Conservation (phyloP, 768 basidiomycete species). For the Myochromella boudieri region DNA sequence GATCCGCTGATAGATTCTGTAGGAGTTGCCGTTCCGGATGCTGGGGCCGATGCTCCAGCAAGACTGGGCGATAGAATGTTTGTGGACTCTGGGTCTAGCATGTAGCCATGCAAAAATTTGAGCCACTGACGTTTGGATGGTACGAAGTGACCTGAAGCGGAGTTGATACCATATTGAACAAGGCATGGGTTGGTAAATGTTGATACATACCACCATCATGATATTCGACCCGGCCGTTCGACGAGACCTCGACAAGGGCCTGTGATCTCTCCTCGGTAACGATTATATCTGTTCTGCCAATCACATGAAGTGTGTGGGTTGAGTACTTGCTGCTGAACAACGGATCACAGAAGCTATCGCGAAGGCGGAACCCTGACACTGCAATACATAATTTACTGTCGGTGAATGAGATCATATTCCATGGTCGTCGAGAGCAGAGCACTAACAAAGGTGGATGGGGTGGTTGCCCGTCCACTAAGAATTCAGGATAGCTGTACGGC, state of each 20-base stretch:
- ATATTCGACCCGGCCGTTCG: slow-evolving; percentile 62
- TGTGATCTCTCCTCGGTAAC: slow-evolving; percentile 70
- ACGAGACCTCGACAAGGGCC: slow-evolving; percentile 52
- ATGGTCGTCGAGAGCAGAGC: neutral
- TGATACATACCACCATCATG: slow-evolving; percentile 75
- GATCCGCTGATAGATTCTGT: slow-evolving; percentile 19
- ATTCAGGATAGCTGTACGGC: slow-evolving; percentile 49
- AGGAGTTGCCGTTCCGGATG: slow-evolving; percentile 52
- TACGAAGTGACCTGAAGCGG: slow-evolving; percentile 70
- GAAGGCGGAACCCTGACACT: slow-evolving; percentile 70
- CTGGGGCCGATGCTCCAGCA: slow-evolving; percentile 30
- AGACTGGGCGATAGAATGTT: slow-evolving; percentile 45
- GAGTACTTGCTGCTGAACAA: slow-evolving; percentile 53
- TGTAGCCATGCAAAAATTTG: slow-evolving; percentile 68
- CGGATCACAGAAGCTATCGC: slow-evolving; percentile 43
- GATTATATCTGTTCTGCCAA: slow-evolving; percentile 77
- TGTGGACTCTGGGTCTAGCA: slow-evolving; percentile 50
- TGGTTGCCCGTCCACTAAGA: slow-evolving; percentile 61
- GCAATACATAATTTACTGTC: slow-evolving; percentile 69
- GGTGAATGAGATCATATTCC: slow-evolving; percentile 2
- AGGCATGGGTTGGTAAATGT: neutral
- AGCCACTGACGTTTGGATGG: slow-evolving; percentile 79
- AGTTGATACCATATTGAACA: neutral
- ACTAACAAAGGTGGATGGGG: slow-evolving; percentile 77
- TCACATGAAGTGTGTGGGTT: slow-evolving; percentile 77